These are phyloP conservation scores for Corymbia maculata DNA, from an alignment of 345 rosid genomes.

Conservation along the genomic window DNA sequence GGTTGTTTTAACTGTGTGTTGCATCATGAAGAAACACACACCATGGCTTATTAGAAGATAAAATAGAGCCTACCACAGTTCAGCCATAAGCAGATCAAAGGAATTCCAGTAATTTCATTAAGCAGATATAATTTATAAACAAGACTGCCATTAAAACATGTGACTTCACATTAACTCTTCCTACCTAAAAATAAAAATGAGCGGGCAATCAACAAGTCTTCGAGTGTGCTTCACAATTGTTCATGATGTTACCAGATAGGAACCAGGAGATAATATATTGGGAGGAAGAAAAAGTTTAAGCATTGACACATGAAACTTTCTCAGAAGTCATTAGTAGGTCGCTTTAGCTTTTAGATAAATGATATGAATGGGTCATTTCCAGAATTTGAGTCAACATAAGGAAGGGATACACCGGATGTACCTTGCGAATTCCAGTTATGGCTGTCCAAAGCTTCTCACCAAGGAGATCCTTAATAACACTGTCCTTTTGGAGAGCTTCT, in stretches of 20 bases:
- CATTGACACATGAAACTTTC: not conserved
- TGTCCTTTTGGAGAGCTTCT: conserved; percentile 55
- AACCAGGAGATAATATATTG: not conserved
- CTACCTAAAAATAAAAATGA: not conserved
- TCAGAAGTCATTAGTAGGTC: not conserved
- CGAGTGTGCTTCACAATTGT: not conserved
- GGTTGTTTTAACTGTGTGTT: not conserved
- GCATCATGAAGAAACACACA: not conserved
- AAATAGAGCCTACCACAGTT: not conserved
- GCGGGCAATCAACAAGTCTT: not conserved
- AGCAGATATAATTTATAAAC: not conserved
- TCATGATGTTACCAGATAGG: not conserved
- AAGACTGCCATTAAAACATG: not conserved
- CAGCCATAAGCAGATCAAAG: not conserved
- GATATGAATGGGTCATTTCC: not conserved
- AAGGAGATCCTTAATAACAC: conserved; percentile 39
- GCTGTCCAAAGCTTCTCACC: conserved; percentile 72
- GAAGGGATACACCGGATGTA: conserved; percentile 1
- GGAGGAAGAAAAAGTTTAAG: not conserved
- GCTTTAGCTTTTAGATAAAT: not conserved
- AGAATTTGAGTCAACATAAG: not conserved
- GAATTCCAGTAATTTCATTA: not conserved
- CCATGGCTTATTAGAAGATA: not conserved
- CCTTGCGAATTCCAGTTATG: conserved; percentile 83
- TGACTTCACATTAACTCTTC: not conserved